Evolutionary conservation across 352 stramenopile species (phyloP), one percentile per base, ranked within the genome.

Genomic region (Phytopythium helicoides): DNA sequence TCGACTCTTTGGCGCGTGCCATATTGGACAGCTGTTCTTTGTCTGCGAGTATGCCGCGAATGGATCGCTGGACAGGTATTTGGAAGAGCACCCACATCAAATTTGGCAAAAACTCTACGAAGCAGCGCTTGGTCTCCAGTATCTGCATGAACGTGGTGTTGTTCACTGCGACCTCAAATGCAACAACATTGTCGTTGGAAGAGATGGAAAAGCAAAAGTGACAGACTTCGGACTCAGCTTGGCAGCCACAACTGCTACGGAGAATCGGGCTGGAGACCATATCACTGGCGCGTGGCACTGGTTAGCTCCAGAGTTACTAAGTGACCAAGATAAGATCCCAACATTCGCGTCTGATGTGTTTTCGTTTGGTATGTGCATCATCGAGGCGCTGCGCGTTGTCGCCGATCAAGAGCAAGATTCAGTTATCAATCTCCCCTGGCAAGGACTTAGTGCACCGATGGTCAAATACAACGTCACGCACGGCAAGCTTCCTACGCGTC

Each of bases 151-250:
- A n/a, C 53, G 57, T 9, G 57, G 48, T 4, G 21, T 73, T 33
- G 60, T 69, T 11, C 64, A 73, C 15, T 37, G 36, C 6, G 56
- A 73, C 11, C n/a, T 73, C 3, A 68, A 47, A 25, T 69, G 60
- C 53, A 57, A 35, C 46, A 73, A 66, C 37, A 73, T 73, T 38
- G 55, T 73, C 6, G 57, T 74, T 15, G 51, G 62, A 12, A 12
- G 46, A 19, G 12, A 58, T 22, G 53, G 44, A 1, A 40, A 47
- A 11, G 61, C 53, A n/a, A 74, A 73, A 36, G 22, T 71, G 16
- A 40, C 61, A n/a, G 53, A 73, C 23, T 73, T 73, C n/a, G 61
- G 62, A 31, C 38, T 59, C 12, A 63, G 54, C 47, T 54, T 56
- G 10, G 37, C 61, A 4, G 23, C 38, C 6, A 25, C 45, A 47